A percentile compares a stretch with the other conserved stretches of the same genome.
phyloP scores from a whole-genome alignment of 805 yeast genomes.

The Starmerella apicola region DNA sequence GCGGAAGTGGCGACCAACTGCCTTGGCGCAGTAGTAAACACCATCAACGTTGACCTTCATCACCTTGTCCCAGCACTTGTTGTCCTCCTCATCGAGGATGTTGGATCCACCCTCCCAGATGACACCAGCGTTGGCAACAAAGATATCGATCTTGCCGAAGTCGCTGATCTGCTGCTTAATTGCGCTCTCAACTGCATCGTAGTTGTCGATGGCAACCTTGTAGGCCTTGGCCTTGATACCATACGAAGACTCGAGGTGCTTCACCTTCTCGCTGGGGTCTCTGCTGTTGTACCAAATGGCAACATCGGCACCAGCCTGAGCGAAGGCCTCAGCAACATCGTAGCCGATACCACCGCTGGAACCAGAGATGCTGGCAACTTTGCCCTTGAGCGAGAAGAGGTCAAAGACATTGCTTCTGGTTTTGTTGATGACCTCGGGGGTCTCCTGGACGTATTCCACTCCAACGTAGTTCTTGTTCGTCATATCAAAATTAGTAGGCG shows the following conservation, averaged over 20 bases:
- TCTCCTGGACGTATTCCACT: constrained; percentile 18
- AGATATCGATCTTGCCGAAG: constrained; percentile 70
- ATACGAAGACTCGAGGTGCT: constrained; percentile 40
- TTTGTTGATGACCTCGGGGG: constrained; percentile 16
- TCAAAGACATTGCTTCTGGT: constrained; percentile 19
- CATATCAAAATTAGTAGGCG: too few species aligned
- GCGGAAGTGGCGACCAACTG: constrained; percentile 62
- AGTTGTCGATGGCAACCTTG: constrained; percentile 44
- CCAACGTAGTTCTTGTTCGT: constrained; percentile 14
- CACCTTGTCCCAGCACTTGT: constrained; percentile 56
- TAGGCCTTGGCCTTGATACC: constrained; percentile 53
- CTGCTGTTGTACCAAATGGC: constrained; percentile 55
- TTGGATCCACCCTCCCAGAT: constrained; percentile 65
- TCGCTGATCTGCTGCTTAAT: constrained; percentile 45
- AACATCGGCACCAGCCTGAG: constrained; percentile 81
- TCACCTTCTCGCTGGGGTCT: constrained; percentile 51
- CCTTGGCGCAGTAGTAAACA: constrained; percentile 68
- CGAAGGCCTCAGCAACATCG: constrained; percentile 70
- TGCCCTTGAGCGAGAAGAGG: constrained; percentile 37
- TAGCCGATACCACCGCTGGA: constrained; percentile 78
- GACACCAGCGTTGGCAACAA: constrained; percentile 85
- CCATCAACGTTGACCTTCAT: constrained; percentile 68
- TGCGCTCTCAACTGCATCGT: constrained; percentile 38
- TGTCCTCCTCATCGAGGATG: constrained; percentile 37
- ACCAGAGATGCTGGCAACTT: constrained; percentile 74